Base-by-base conservation (phyloP, 768 basidiomycete genomes). In the Piloderma croceum region DNA sequence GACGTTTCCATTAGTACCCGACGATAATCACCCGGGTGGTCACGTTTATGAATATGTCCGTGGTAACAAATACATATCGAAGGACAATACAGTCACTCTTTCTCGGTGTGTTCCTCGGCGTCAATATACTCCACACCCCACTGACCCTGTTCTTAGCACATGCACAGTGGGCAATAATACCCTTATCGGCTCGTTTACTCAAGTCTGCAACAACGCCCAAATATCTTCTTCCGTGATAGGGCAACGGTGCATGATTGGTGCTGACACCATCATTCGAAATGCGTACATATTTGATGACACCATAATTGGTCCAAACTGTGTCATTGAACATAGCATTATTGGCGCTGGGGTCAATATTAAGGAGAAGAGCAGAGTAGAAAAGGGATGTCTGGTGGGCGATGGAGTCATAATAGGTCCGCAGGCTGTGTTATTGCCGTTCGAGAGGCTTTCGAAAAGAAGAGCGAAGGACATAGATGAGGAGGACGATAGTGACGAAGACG, bases 1-100 rank as follows among this genome's bases (percentile, higher is more conserved):
- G 87, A 88, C 90, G 5, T 98, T 94, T 66, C 96, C 96, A 2
- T 69, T 98, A 7, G 91, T 92, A 4, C 94, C 94, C 7, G 96
- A 97, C 57, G 82, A 93, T 58, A 90, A 92, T 60, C 78, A 92
- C 51, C 91, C 90, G 2, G 76, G 82, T 11, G 82, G 82, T 5
- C 80, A 85, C 42, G 56, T 71, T 25, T 98, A 97, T 57, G 89
- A 94, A 56, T 81, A 92, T 54, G 74, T 83, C 24, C 77, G 85
- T 21, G 91, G 90, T 5, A 90, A 92, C 62, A 83, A 84, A 50
- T 99, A 98, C 56, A 75, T 93, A 45, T 79, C 91, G 15, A 78
- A 81, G 49, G 81, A 86, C 47, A 74, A 77, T 46, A 75, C 84
- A 3, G 85, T 96, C 44, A 54, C 74, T 21, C 76, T 98, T 17